These are phyloP conservation scores for Colletotrichum sansevieriae DNA, from an alignment of 2,329 filamentous ascomycete genomes.

Conservation along the genomic window DNA sequence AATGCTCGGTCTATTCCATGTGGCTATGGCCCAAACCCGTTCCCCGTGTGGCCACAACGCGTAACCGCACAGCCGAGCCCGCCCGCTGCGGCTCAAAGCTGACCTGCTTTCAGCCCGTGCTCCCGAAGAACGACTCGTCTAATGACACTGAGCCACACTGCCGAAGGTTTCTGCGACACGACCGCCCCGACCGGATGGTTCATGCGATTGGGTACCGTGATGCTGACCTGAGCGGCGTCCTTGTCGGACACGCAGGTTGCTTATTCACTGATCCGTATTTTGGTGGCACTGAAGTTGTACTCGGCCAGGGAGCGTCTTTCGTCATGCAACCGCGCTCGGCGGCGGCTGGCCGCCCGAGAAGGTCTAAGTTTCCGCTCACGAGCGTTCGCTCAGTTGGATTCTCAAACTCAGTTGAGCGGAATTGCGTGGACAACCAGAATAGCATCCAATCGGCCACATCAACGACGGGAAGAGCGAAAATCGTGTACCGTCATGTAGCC, in stretches of 20 bases:
- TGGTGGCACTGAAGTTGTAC: neutral
- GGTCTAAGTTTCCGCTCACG: conserved; percentile 16
- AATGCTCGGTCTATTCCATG: conserved; percentile 16
- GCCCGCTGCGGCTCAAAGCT: conserved; percentile 19
- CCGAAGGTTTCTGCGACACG: conserved; percentile 6
- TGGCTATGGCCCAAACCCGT: conserved; percentile 16
- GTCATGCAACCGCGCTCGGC: conserved; percentile 1
- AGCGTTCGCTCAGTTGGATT: conserved; percentile 12
- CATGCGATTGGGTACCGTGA: conserved; percentile 8
- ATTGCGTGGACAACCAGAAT: conserved; percentile 13
- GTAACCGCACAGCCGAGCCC: conserved; percentile 28
- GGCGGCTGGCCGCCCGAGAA: neutral
- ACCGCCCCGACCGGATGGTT: neutral
- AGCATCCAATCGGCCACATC: neutral
- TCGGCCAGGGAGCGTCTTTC: neutral
- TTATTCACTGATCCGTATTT: neutral
- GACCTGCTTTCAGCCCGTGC: conserved; percentile 19
- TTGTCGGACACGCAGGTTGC: conserved; percentile 1
- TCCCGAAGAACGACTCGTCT: conserved; percentile 32
- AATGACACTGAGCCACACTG: conserved; percentile 15
- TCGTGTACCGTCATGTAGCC: neutral
- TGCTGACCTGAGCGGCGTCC: neutral
- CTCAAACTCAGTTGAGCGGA: conserved; percentile 15
- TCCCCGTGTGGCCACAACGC: conserved; percentile 15
- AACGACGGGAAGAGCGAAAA: neutral